Base-by-base conservation (phyloP, 2,329 filamentous ascomycete species). In the Myotisia sp. region DNA sequence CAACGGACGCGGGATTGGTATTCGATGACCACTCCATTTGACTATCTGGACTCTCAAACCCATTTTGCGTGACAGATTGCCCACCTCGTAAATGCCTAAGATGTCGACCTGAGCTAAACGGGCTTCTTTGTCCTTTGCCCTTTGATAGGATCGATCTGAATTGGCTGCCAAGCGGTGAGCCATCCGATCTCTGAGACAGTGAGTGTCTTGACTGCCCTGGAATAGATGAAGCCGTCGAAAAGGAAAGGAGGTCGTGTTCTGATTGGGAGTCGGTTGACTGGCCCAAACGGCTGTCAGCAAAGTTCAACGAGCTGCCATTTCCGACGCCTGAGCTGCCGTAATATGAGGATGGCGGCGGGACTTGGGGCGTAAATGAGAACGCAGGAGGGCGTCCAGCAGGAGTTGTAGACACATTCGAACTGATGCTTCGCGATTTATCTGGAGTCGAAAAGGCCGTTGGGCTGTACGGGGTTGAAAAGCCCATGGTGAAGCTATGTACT, bases 351-450 rank as follows among this genome's bases (percentile, higher is more conserved):
- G 68, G 65, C 29, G 39, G 36, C 20, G 68, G 68, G 27, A 65
- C 70, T 37, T 63, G 60, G 20, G 70, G 70, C 14, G 70, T 73
- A 35, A 70, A 71, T n/a, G 69, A 72, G 41, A 53, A 52, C 17
- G 58, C 54, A 38, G 68, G 69, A 1, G 70, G 70, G 38, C 60
- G 63, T 26, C 68, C 70, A 29, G 67, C 67, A 34, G 71, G 71
- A 10, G 71, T 74, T 13, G 68, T 72, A 4, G 71, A 73, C 28
- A 65, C 58, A 42, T 59, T 52, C 37, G 52, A 53, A 37, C 52
- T 50, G 4, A 56, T 44, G 34, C 53, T 54, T 29, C 52, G 50
- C 16, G 49, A 49, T 42, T 54, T 59, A 12, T 49, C 55, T 8
- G 58, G 58, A 2, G 58, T 62, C 13, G 56, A 53, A 2, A 56